Evolutionary conservation across 805 yeast genomes (phyloP).

Genomic region (Saturnispora besseyi): DNA sequence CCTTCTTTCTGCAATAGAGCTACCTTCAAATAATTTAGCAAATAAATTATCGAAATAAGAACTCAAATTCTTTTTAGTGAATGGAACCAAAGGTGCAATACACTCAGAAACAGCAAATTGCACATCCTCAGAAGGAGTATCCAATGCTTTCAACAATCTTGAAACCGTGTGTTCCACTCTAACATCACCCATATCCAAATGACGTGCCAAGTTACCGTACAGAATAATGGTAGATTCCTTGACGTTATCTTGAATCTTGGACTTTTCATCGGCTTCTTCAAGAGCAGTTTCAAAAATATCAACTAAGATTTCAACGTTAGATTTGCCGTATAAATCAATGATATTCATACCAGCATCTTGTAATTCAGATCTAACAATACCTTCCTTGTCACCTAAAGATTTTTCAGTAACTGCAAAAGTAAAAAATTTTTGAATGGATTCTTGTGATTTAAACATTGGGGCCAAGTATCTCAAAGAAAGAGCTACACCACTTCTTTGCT

Average conservation of each 20-base stretch:
- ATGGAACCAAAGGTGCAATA: slow-evolving; percentile 69
- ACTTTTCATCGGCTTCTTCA: slow-evolving; percentile 38
- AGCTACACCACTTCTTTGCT: slow-evolving; percentile 75
- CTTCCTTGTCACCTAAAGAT: slow-evolving; percentile 69
- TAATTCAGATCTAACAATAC: slow-evolving; percentile 67
- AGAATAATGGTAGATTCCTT: slow-evolving; percentile 76
- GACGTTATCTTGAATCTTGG: slow-evolving; percentile 47
- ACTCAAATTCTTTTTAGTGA: slow-evolving; percentile 42
- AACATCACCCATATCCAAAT: slow-evolving; percentile 56
- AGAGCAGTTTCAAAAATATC: slow-evolving; percentile 73
- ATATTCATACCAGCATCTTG: slow-evolving; percentile 83
- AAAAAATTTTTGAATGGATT: slow-evolving; percentile 46
- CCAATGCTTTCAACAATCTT: slow-evolving; percentile 63
- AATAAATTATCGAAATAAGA: slow-evolving; percentile 50
- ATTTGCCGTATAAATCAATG: slow-evolving; percentile 56
- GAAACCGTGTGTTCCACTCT: slow-evolving; percentile 60
- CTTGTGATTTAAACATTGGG: slow-evolving; percentile 32
- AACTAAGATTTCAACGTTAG: slow-evolving; percentile 61
- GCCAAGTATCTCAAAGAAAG: slow-evolving; percentile 51
- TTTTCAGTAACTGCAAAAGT: slow-evolving; percentile 46
- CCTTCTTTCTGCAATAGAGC: slow-evolving; percentile 47
- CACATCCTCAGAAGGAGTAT: slow-evolving; percentile 83
- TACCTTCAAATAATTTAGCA: slow-evolving; percentile 48
- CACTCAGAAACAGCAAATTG: slow-evolving; percentile 83
- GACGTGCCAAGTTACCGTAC: slow-evolving; percentile 87